A percentile compares a stretch with the other conserved stretches of the same genome.
phyloP scores from a whole-genome alignment of 1,284 basidiomycete genomes.

The Fomitopsis schrenkii region DNA sequence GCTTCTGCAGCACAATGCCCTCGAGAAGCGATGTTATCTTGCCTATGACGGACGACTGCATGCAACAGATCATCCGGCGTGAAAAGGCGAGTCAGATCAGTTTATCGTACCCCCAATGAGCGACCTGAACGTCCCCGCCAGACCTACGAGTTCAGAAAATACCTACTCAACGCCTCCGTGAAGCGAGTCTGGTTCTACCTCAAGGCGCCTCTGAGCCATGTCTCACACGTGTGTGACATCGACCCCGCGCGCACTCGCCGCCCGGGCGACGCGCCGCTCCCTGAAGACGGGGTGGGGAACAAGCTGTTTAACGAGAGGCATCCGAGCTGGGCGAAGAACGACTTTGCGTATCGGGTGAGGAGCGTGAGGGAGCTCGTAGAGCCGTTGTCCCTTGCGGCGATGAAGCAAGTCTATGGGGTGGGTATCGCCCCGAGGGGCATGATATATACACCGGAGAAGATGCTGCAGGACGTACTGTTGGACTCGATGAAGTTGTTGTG shows the following conservation, averaged over 20 bases:
- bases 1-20: too few species aligned
- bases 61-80: not conserved
- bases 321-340: not conserved
- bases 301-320: not conserved
- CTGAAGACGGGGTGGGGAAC: not conserved
- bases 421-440: not conserved
- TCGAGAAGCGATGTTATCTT: not conserved
- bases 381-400: not conserved
- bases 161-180: not conserved
- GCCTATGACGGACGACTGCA: not conserved
- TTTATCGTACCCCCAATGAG: not conserved
- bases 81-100: not conserved
- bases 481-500: not conserved
- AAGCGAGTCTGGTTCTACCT: not conserved
- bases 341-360: not conserved
- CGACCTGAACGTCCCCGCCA: not conserved
- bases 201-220: not conserved
- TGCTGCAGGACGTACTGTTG: not conserved
- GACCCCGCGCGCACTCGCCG: not conserved
- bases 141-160: not conserved
- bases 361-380: not conserved
- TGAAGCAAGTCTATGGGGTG: not conserved
- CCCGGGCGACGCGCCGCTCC: not conserved
- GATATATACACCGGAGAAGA: not conserved
- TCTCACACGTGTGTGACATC: slow-evolving; percentile 1